These are phyloP conservation scores for Rubroboletus pulcherrimus DNA, from an alignment of 768 basidiomycete genomes.

Conservation along the genomic window DNA sequence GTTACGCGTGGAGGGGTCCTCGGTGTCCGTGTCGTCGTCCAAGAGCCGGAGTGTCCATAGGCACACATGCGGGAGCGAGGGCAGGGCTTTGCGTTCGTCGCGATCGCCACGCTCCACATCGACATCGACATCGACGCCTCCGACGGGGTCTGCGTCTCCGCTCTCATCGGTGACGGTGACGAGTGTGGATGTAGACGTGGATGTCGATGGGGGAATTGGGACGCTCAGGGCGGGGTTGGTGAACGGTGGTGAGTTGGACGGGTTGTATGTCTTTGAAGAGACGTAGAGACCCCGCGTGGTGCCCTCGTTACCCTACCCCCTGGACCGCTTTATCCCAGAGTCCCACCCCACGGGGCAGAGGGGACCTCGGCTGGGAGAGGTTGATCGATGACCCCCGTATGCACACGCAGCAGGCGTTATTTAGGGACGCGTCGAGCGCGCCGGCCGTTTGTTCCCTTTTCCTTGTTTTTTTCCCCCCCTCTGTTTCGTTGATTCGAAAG, in stretches of 20 bases:
- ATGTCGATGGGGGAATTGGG: constrained; percentile 17
- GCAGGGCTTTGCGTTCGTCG: background rate
- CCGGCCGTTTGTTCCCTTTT: background rate
- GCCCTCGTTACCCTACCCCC: background rate
- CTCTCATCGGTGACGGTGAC: constrained; percentile 21
- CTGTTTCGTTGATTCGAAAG: constrained; percentile 1
- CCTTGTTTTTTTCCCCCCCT: background rate
- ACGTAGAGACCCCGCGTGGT: background rate
- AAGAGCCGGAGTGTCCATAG: background rate
- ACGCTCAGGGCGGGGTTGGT: constrained; percentile 27
- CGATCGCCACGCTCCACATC: constrained; percentile 13
- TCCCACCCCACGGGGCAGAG: constrained; percentile 4
- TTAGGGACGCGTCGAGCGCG: constrained; percentile 3
- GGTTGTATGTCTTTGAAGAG: constrained; percentile 31
- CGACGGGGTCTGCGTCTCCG: constrained; percentile 15
- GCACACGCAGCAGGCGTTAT: background rate
- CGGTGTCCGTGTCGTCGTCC: background rate
- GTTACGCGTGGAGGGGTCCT: constrained; percentile 24
- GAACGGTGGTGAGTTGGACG: constrained; percentile 30
- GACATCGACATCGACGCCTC: constrained; percentile 4
- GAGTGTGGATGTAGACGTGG: constrained; percentile 17
- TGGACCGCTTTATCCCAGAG: background rate
- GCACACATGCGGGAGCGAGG: background rate
- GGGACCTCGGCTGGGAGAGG: background rate
- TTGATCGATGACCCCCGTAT: background rate